Percentiles rank a stretch among this genome's conserved stretches.
These are phyloP conservation scores for Xerocomus spinulosus DNA, from an alignment of 768 basidiomycete species.

Conservation along the genomic window DNA sequence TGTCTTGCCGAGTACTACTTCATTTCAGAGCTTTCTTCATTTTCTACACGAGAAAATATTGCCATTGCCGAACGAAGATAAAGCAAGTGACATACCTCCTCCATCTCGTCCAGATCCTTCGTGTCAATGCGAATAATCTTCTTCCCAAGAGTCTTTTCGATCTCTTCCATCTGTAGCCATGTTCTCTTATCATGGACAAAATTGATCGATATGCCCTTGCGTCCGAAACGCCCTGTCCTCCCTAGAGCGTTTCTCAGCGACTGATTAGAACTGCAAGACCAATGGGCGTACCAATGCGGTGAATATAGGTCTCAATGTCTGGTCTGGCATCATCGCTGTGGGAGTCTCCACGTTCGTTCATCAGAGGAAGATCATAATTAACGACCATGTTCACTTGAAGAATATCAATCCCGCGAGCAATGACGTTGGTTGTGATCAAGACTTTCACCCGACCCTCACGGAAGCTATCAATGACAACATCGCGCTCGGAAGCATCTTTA, in stretches of 20 bases:
- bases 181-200: slow-evolving; percentile 91
- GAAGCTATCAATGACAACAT: slow-evolving; percentile 90
- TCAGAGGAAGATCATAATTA: slow-evolving; percentile 92
- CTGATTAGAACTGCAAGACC: not conserved
- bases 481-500: slow-evolving; percentile 86
- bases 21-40: slow-evolving; percentile 80
- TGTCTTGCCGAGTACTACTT: not conserved
- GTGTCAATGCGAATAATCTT: slow-evolving; percentile 86
- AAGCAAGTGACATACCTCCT: slow-evolving; percentile 55
- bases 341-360: slow-evolving; percentile 58
- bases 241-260: slow-evolving; percentile 44
- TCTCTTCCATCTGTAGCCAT: slow-evolving; percentile 85
- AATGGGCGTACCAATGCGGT: slow-evolving; percentile 78
- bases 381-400: slow-evolving; percentile 99
- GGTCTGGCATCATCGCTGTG: slow-evolving; percentile 53
- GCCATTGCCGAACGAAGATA: not conserved
- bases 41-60: slow-evolving; percentile 44
- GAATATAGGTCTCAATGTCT: slow-evolving; percentile 96
- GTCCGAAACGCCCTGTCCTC: slow-evolving; percentile 95
- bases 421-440: slow-evolving; percentile 97
- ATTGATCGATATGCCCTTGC: slow-evolving; percentile 95
- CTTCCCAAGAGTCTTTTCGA: slow-evolving; percentile 73
- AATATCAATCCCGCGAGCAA: slow-evolving; percentile 97
- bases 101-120: slow-evolving; percentile 89
- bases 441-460: slow-evolving; percentile 95